A percentile compares a stretch with the other conserved stretches of the same genome.
Conservation (phyloP, 331 rosid genomes). For the Prunus yedoensis region DNA sequence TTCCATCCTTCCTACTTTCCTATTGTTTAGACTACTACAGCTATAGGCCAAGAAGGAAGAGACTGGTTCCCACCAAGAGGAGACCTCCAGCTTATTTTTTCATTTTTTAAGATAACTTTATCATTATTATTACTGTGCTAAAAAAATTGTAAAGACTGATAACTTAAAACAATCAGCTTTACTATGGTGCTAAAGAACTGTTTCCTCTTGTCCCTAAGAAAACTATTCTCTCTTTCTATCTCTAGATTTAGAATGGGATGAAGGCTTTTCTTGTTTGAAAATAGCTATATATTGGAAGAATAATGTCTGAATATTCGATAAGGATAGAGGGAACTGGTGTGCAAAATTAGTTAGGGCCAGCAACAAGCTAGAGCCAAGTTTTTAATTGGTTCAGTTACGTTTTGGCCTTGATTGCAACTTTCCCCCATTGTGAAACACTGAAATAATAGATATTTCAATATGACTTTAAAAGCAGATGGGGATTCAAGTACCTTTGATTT, state of each 20-base stretch:
- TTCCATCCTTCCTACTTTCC: background rate
- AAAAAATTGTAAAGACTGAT: background rate
- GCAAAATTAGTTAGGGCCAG: background rate
- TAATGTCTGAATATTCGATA: too few species aligned
- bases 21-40: background rate
- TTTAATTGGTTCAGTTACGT: background rate
- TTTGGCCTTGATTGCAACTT: background rate
- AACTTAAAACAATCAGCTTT: background rate
- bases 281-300: too few species aligned
- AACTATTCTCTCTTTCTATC: background rate
- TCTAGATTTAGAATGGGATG: too few species aligned
- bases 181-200: background rate
- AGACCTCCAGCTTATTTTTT: background rate
- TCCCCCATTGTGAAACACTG: background rate
- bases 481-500: background rate
- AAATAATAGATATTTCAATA: background rate
- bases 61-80: background rate
- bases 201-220: background rate
- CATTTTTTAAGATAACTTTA: too few species aligned
- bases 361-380: background rate
- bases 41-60: background rate
- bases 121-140: too few species aligned
- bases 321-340: background rate
- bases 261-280: too few species aligned
- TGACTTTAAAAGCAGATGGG: background rate